Base-by-base conservation (phyloP, 2,329 filamentous ascomycete species). In the Myotisia sp. region DNA sequence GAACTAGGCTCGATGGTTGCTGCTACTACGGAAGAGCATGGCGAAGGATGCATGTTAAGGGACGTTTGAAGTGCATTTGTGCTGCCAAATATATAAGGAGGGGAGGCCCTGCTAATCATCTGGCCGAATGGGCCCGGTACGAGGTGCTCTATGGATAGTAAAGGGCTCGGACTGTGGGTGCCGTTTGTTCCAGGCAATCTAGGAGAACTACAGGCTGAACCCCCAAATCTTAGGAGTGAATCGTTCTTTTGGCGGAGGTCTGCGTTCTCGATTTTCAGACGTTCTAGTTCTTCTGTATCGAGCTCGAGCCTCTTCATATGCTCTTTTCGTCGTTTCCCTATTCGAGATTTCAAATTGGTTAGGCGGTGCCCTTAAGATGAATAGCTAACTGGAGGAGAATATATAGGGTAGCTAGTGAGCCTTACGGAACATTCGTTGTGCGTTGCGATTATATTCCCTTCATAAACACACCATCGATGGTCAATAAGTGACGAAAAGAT, bases 381-480 rank as follows among this genome's bases (percentile, higher is more conserved):
- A 27, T 19, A 33, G 24, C 26, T 45, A 16, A 13, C 5, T 27
- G n/a, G 24, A n/a, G 9, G n/a, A n/a, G n/a, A n/a, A n/a, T n/a
- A n/a, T n/a, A n/a, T n/a, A n/a, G n/a, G n/a, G 16, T 7, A 13
- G 18, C n/a, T 12, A 14, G 12, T 8, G 18, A 32, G n/a, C n/a
- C 57, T 44, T 58, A 62, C 59, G 56, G 42, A 63, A 63, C 42
- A 62, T 56, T 43, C 59, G 45, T 37, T 63, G 59, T 29, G 59
- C 59, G 42, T 62, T 55, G 30, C 59, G 52, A 39, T 63, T 63
- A 43, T 53, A 53, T 38, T 51, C 49, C 37, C 48, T 49, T 29
- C 18, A n/a, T n/a, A n/a, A n/a, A n/a, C n/a, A n/a, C n/a, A n/a
- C n/a, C n/a, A n/a, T n/a, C n/a, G n/a, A n/a, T n/a, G n/a, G n/a